Evolutionary conservation across 1,284 basidiomycete genomes (phyloP), one percentile per base, ranked within the genome.

Genomic region (Melampsora americana): DNA sequence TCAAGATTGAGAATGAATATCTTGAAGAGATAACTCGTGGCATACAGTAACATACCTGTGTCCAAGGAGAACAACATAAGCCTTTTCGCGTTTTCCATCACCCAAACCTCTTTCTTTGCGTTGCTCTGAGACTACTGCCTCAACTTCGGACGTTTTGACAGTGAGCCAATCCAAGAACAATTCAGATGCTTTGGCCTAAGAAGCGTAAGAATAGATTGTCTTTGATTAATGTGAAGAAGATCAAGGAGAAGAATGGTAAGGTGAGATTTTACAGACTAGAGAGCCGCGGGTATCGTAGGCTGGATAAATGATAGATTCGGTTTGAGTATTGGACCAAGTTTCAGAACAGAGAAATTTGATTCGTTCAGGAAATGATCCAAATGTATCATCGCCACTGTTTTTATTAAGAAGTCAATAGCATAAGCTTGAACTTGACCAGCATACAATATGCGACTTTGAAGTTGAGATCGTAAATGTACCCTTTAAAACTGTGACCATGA

Each of bases 281-380:
- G 70, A 72, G 48, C 70, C 70, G 46, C 70, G 61, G 23, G 70
- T 72, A 66, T 72, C 61, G 32, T 72, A 72, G 3, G 70, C 70
- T 39, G 70, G 70, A 72, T 72, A 72, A 42, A 72, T 56, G 14
- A 72, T 64, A 14, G 61, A 72, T 44, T 60, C 48, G 35, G 60
- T 64, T 50, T 56, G 44, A n/a, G 60, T 72, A 23, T 50, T 5
- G 35, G 70, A 46, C 70, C 44, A 72, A 48, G 70, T 72, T 23
- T 72, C 70, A 23, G 70, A 50, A 11, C 46, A 48, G 30, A 72
- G 35, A 30, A 72, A 72, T 30, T 56, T 65, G 20, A 72, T 35
- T 56, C 70, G 23, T 50, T 65, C 61, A 12, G 70, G 70, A 23
- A 72, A 72, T 12, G 70, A 32, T 39, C 48, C 61, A 30, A 72